phyloP scores from a whole-genome alignment of 2,329 filamentous ascomycete genomes.

The Trichoderma simmonsii region DNA sequence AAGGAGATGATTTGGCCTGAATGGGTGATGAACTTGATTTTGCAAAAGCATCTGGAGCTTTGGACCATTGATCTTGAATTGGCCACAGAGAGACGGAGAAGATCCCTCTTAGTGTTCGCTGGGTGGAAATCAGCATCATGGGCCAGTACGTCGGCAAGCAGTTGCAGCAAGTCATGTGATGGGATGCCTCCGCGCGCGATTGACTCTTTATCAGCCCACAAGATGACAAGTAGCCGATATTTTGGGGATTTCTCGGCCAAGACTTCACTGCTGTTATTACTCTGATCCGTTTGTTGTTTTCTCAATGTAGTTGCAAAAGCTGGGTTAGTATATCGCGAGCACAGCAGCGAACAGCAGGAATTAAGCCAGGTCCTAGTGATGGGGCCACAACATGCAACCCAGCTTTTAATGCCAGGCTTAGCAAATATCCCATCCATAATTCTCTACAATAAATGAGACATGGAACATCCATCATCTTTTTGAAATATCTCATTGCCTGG shows the following conservation, averaged over 20 bases:
- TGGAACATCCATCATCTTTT: background rate
- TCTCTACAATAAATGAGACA: background rate
- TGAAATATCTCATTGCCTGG: background rate
- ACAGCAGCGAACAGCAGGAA: background rate
- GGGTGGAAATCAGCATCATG: background rate
- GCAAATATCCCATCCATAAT: background rate
- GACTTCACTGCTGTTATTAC: too few relatives aligned
- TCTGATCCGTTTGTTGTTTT: too few relatives aligned
- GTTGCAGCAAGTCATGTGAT: background rate
- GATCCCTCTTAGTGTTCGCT: background rate
- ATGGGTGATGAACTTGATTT: background rate
- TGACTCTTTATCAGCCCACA: background rate
- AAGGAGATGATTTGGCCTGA: too few relatives aligned
- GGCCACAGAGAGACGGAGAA: rapidly evolving
- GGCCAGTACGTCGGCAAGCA: background rate
- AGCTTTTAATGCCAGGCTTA: background rate
- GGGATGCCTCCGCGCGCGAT: background rate
- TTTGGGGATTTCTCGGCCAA: background rate
- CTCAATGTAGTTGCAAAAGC: too few relatives aligned
- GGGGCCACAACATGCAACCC: background rate
- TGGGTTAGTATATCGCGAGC: too few relatives aligned
- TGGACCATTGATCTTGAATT: background rate
- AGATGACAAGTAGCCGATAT: background rate
- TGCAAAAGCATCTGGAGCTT: background rate
- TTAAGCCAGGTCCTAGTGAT: background rate